Conservation (phyloP, 768 basidiomycete species). For the Leucocoprinus leucothites region DNA sequence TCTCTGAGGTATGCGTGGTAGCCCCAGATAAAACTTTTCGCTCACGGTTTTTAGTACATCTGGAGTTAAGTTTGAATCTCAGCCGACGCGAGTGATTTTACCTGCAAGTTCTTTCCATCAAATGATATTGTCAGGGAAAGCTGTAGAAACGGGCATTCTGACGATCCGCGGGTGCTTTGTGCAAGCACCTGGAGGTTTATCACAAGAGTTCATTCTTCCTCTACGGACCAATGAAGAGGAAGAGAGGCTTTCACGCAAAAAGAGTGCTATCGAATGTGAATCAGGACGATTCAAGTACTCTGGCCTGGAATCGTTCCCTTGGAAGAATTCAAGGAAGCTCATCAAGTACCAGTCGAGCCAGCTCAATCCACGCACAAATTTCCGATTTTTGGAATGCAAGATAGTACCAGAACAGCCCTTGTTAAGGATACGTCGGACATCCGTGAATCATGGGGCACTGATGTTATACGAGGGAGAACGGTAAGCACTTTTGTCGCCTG, state of each 20-base stretch:
- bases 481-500: conserved; percentile 41
- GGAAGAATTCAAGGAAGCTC: conserved; percentile 47
- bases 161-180: conserved; percentile 75
- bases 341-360: conserved; percentile 35
- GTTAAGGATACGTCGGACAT: conserved; percentile 80
- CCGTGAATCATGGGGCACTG: conserved; percentile 89
- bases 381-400: conserved; percentile 71
- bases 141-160: conserved; percentile 63
- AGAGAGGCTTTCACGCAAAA: conserved; percentile 49
- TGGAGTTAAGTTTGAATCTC: conserved; percentile 72
- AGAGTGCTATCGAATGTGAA: conserved; percentile 63
- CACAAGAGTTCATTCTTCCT: conserved; percentile 75
- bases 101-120: conserved; percentile 76
- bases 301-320: conserved; percentile 70
- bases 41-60: conserved; percentile 55
- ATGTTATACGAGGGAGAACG: conserved; percentile 96
- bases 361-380: conserved; percentile 22
- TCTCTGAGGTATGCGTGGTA: conserved; percentile 61
- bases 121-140: conserved; percentile 65
- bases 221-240: conserved; percentile 72
- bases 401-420: conserved; percentile 89
- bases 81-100: conserved; percentile 58
- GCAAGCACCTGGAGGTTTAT: conserved; percentile 69
- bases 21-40: conserved; percentile 6
- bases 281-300: conserved; percentile 66